These are phyloP conservation scores for Mucor mucedo DNA, from an alignment of 371 early-diverging fungal genomes.

Conservation along the genomic window DNA sequence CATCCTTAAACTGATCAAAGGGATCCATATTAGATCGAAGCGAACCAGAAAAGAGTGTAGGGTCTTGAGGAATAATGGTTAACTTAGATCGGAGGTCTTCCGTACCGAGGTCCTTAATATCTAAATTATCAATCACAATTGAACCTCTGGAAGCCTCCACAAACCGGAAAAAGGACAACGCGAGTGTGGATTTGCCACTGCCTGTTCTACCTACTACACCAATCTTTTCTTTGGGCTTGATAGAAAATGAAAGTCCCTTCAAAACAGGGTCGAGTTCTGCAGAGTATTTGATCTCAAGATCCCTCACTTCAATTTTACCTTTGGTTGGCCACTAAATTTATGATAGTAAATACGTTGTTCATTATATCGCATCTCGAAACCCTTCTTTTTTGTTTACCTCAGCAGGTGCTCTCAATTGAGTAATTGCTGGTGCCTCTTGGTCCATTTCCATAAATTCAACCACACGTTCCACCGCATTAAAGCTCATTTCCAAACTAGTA, in stretches of 20 bases:
- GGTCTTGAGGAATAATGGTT: slow-evolving; percentile 82
- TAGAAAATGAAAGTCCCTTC: slow-evolving; percentile 54
- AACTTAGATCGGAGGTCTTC: slow-evolving; percentile 71
- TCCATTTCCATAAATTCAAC: slow-evolving; percentile 79
- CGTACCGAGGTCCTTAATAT: slow-evolving; percentile 74
- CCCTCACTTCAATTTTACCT: slow-evolving; percentile 66
- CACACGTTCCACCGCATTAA: slow-evolving; percentile 87
- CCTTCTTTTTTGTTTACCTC: slow-evolving; percentile 19
- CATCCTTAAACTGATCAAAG: slow-evolving; percentile 63
- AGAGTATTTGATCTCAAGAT: slow-evolving; percentile 64
- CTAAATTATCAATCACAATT: slow-evolving; percentile 76
- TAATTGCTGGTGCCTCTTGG: slow-evolving; percentile 73
- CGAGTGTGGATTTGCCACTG: slow-evolving; percentile 80
- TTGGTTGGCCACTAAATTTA: slow-evolving; percentile 59
- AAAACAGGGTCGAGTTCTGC: slow-evolving; percentile 66
- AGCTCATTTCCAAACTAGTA: slow-evolving; percentile 81
- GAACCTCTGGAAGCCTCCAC: slow-evolving; percentile 70
- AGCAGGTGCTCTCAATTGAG: slow-evolving; percentile 57
- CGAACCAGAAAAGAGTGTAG: slow-evolving; percentile 70
- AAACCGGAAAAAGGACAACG: slow-evolving; percentile 78
- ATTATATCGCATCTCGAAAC: no score
- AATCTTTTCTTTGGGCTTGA: slow-evolving; percentile 61
- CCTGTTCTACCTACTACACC: slow-evolving; percentile 77
- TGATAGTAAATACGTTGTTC: no score
- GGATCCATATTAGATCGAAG: slow-evolving; percentile 73